Conservation (phyloP, 192 early-diverging fungal species). For the Geosiphon pyriformis region DNA sequence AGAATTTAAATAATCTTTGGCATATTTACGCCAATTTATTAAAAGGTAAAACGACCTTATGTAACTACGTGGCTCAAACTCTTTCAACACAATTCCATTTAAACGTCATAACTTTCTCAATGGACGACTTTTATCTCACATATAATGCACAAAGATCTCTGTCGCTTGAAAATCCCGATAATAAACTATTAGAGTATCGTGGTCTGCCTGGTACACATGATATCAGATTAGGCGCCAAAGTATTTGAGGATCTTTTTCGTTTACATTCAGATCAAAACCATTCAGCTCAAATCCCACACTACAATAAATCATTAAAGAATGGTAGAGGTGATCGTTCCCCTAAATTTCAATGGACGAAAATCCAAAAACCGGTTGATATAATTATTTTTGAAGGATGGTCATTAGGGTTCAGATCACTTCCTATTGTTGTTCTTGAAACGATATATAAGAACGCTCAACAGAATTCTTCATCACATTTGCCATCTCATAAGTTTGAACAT, state of each 20-base stretch:
- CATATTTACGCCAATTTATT: conserved; percentile 4
- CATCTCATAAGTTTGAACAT: conserved; percentile 39
- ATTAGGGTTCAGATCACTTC: conserved; percentile 73
- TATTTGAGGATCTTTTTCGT: conserved; percentile 50
- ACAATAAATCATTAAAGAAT: conserved; percentile 71
- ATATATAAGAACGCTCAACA: conserved; percentile 21
- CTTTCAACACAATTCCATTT: conserved; percentile 39
- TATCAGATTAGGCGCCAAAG: conserved; percentile 50
- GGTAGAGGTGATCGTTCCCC: conserved; percentile 78
- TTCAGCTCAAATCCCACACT: conserved; percentile 52
- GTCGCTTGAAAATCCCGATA: conserved; percentile 38
- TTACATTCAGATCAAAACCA: conserved; percentile 31
- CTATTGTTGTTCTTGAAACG: conserved; percentile 19
- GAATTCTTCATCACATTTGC: conserved; percentile 21
- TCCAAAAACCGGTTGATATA: conserved; percentile 59
- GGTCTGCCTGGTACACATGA: conserved; percentile 93
- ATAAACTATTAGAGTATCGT: conserved; percentile 72
- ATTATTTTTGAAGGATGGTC: conserved; percentile 94
- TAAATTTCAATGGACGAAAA: conserved; percentile 49
- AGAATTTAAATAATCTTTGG: neutral
- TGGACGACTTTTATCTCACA: conserved; percentile 85
- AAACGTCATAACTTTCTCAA: conserved; percentile 57
- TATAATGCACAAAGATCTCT: conserved; percentile 56
- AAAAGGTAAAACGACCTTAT: conserved; percentile 53
- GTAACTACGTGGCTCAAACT: conserved; percentile 38